A percentile compares a stretch with the other conserved stretches of the same genome.
Conservation (phyloP, 2,329 filamentous ascomycete genomes). For the Aspergillus caelatus region DNA sequence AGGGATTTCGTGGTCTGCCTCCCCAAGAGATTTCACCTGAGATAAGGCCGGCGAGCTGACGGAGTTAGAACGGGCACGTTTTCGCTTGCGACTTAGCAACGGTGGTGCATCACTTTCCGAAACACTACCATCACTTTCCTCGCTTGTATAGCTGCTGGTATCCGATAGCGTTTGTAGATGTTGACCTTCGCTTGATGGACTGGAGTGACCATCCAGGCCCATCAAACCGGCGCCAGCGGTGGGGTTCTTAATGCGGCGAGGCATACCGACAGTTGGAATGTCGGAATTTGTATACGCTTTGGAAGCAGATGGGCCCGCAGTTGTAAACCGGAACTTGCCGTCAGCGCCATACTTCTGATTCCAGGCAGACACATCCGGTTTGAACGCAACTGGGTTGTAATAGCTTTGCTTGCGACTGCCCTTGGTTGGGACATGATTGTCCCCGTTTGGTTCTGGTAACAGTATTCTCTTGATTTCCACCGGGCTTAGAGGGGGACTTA, state of each 20-base stretch:
- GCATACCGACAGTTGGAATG: conserved; percentile 45
- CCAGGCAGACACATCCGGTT: conserved; percentile 49
- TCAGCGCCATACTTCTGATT: conserved; percentile 57
- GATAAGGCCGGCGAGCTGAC: conserved; percentile 33
- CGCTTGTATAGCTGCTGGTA: conserved; percentile 30
- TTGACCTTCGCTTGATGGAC: conserved; percentile 13
- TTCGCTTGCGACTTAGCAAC: conserved; percentile 34
- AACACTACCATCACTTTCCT: conserved; percentile 31
- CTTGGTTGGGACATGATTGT: conserved; percentile 10
- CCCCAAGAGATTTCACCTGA: conserved; percentile 27
- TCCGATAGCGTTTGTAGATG: conserved; percentile 27
- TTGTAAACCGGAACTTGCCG: conserved; percentile 49
- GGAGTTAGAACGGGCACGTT: conserved; percentile 37
- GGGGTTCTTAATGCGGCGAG: conserved; percentile 24
- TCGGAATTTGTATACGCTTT: conserved; percentile 16
- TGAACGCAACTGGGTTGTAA: conserved; percentile 58
- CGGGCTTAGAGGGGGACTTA: conserved; percentile 46
- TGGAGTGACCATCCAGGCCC: conserved; percentile 9
- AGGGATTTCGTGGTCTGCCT: conserved; percentile 22
- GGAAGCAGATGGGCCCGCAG: conserved; percentile 10
- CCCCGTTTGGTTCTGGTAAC: conserved; percentile 32
- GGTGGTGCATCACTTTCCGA: conserved; percentile 26
- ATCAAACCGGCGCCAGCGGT: conserved; percentile 3
- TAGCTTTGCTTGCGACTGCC: conserved; percentile 41
- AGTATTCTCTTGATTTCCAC: conserved; percentile 50